Evolutionary conservation across 148 eudicot species (phyloP).

Genomic region (Nepenthes mirabilis): DNA sequence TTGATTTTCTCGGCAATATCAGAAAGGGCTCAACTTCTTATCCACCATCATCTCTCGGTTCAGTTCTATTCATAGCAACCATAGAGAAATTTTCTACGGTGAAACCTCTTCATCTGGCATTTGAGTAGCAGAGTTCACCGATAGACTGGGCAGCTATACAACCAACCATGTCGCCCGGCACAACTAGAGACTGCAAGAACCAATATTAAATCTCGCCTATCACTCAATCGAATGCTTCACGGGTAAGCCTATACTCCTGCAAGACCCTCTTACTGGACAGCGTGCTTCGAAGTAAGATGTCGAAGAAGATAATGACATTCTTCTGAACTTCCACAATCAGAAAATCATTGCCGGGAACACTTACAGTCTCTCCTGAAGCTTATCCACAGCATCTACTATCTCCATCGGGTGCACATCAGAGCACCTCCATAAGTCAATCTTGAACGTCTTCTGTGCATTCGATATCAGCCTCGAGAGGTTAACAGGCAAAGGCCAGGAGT

Average conservation of each 20-base stretch:
- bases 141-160: constrained; percentile 99
- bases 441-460: constrained; percentile 92
- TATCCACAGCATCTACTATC: constrained; percentile 93
- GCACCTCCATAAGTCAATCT: constrained; percentile 72
- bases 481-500: constrained; percentile 90
- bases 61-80: constrained; percentile 93
- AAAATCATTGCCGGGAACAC: constrained; percentile 92
- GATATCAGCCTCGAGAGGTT: constrained; percentile 75
- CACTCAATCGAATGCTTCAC: constrained; percentile 97
- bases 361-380: constrained; percentile 86
- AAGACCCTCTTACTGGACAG: constrained; percentile 86
- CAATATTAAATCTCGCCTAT: constrained; percentile 95
- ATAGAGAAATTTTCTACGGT: constrained; percentile 89
- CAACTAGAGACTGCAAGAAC: constrained; percentile 92
- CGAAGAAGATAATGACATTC: constrained; percentile 92
- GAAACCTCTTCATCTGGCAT: constrained; percentile 99
- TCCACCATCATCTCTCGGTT: constrained; percentile 99
- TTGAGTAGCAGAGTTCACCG: constrained; percentile 98
- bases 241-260: constrained; percentile 79
- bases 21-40: constrained; percentile 91
- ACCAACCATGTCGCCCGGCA: constrained; percentile 99
- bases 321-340: constrained; percentile 93
- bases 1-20: constrained; percentile 97
- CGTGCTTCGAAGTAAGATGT: constrained; percentile 88
- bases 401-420: constrained; percentile 99